These are phyloP conservation scores for Daphne laureola DNA, from an alignment of 441 rosid species.

Conservation along the genomic window DNA sequence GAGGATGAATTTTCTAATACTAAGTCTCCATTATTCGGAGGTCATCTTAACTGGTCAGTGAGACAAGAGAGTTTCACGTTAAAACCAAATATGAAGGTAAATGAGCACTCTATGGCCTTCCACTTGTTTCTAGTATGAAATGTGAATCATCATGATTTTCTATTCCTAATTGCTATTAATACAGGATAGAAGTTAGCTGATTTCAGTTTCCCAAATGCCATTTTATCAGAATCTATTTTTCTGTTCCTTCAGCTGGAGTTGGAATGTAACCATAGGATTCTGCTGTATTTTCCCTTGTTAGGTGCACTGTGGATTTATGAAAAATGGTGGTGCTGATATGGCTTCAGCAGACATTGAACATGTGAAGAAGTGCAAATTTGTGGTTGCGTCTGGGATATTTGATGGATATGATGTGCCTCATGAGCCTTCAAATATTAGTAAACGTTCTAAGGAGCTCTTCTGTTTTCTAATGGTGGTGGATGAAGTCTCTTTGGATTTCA, in stretches of 20 bases:
- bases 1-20: slow-evolving; percentile 42
- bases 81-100: slow-evolving; percentile 74
- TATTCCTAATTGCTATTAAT: too few relatives aligned
- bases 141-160: neutral
- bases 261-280: slow-evolving; percentile 3
- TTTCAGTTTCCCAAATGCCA: neutral
- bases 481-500: slow-evolving; percentile 63
- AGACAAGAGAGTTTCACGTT: slow-evolving; percentile 73
- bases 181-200: too few relatives aligned
- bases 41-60: slow-evolving; percentile 72
- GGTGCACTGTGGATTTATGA: slow-evolving; percentile 89
- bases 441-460: slow-evolving; percentile 68
- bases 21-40: slow-evolving; percentile 77
- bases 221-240: neutral
- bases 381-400: slow-evolving; percentile 89
- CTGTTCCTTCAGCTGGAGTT: neutral
- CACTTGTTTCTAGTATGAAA: neutral
- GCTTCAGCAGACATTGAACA: slow-evolving; percentile 48
- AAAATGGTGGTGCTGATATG: slow-evolving; percentile 81
- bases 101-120: slow-evolving; percentile 1
- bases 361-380: slow-evolving; percentile 73
- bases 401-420: slow-evolving; percentile 90
- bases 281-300: slow-evolving; percentile 21
- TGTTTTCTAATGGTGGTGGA: slow-evolving; percentile 93
- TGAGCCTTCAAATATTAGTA: slow-evolving; percentile 80